Base-by-base conservation (phyloP, 2,329 filamentous ascomycete genomes). In the Dothidotthia symphoricarpi region DNA sequence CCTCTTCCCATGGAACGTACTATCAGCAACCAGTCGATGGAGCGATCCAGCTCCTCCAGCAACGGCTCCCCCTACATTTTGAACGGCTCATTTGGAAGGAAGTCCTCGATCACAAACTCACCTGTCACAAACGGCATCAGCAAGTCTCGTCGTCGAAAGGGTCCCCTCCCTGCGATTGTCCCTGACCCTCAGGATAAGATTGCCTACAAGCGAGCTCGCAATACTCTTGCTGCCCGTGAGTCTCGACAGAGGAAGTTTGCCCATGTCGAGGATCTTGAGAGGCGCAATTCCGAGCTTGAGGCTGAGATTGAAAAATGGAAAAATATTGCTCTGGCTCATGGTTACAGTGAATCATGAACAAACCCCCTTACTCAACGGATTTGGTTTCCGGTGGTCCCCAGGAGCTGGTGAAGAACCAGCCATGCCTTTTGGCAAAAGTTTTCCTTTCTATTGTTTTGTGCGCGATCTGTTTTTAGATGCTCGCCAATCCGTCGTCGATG, bases 191-290 rank as follows among this genome's bases (percentile, higher is more conserved):
- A 56, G 28, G 90, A 96, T 59, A 79, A 78, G 8, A 66, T 85
- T n/a, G 88, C 88, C 14, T 80, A 90, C 76, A 96, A 96, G 82
- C 86, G 91, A 66, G 90, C 89, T 34, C 85, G 89, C 53, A 97
- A 96, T 68, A 95, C 89, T 7, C 79, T 94, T 66, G 91, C 91
- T 13, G 91, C 91, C 57, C 88, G 91, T 52, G 95, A 95, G 72
- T 95, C 89, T 43, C 84, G 91, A 35, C 84, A 88, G 60, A 84
- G 88, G 51, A 95, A 95, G 74, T 82, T 87, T 40, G 77, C 85
- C 63, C 80, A 83, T 53, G 75, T 91, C 45, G 82, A 86, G 39
- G 80, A 82, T 41, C 75, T 95, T 30, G 86, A 94, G 72, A 77
- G 77, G 26, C 75, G 80, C 57, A 89, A 95, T 57, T 75, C 73